These are phyloP conservation scores for Kluyveromyces aestuarii DNA, from an alignment of 805 yeast genomes.

Conservation along the genomic window DNA sequence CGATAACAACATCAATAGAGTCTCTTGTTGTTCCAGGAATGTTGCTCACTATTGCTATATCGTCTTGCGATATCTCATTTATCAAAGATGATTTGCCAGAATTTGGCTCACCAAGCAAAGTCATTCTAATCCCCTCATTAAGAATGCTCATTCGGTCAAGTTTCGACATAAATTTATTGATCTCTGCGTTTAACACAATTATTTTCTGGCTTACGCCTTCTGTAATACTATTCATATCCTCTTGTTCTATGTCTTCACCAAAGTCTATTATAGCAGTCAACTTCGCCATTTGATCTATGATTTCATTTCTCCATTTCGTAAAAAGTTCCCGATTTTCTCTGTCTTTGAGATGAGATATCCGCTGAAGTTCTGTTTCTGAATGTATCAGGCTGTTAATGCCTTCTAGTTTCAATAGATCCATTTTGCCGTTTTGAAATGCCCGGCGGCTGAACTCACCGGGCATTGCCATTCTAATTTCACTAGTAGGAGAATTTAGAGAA, in stretches of 20 bases:
- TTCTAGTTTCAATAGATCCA: constrained; percentile 85
- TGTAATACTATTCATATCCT: constrained; percentile 48
- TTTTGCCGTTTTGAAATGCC: constrained; percentile 74
- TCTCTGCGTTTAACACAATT: constrained; percentile 33
- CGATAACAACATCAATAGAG: constrained; percentile 68
- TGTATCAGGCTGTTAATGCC: constrained; percentile 83
- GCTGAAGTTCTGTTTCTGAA: constrained; percentile 88
- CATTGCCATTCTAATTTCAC: constrained; percentile 68
- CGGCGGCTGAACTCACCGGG: constrained; percentile 87
- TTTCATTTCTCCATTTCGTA: constrained; percentile 52
- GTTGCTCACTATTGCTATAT: constrained; percentile 84
- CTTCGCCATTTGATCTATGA: constrained; percentile 61
- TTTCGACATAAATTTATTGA: constrained; percentile 34
- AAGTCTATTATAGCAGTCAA: constrained; percentile 88
- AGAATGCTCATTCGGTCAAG: constrained; percentile 54
- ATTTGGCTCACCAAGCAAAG: constrained; percentile 85
- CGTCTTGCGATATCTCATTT: constrained; percentile 65
- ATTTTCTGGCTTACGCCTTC: constrained; percentile 40
- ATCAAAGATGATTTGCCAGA: constrained; percentile 90
- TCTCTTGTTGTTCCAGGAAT: constrained; percentile 95
- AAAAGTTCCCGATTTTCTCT: constrained; percentile 56
- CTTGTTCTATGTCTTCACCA: constrained; percentile 86
- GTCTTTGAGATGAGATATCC: constrained; percentile 63
- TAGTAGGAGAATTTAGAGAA: constrained; percentile 34
- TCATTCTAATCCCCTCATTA: constrained; percentile 61